Evolutionary conservation across 106 monocot genomes (phyloP).

Genomic region (Platanthera guangdongensis): DNA sequence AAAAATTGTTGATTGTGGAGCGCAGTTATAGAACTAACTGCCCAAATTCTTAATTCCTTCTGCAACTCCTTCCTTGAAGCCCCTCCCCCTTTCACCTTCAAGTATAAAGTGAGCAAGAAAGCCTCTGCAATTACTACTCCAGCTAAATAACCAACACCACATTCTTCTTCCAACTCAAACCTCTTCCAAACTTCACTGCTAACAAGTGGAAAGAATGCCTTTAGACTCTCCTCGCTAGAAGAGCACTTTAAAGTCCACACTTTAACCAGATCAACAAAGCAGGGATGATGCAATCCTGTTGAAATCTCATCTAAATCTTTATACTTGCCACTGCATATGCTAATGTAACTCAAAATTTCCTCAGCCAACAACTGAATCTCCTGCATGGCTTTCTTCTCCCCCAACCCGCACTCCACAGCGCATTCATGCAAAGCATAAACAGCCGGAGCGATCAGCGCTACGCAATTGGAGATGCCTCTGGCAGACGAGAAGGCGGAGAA

Average conservation of each 20-base stretch:
- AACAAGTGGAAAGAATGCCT: slow-evolving; percentile 55
- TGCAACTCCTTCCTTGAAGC: slow-evolving; percentile 26
- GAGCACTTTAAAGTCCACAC: slow-evolving; percentile 47
- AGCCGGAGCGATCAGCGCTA: slow-evolving; percentile 71
- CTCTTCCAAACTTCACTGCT: slow-evolving; percentile 34
- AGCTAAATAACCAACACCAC: slow-evolving; percentile 48
- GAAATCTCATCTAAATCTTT: slow-evolving; percentile 2
- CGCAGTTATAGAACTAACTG: slow-evolving; percentile 71
- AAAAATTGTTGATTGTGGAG: slow-evolving; percentile 59
- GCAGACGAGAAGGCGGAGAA: slow-evolving; percentile 52
- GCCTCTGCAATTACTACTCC: slow-evolving; percentile 67
- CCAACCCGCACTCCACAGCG: slow-evolving; percentile 23
- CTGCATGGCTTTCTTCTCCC: slow-evolving; percentile 21
- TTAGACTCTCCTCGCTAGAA: slow-evolving; percentile 9
- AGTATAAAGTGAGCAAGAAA: slow-evolving; percentile 61
- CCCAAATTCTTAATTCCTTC: slow-evolving; percentile 72
- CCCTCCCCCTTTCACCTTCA: slow-evolving; percentile 37
- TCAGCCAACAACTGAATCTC: slow-evolving; percentile 65
- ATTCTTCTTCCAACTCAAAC: slow-evolving; percentile 32
- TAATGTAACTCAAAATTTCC: slow-evolving; percentile 58
- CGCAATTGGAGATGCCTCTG: slow-evolving; percentile 34
- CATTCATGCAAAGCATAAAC: slow-evolving; percentile 46
- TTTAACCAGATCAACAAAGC: slow-evolving; percentile 57
- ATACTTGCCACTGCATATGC: slow-evolving; percentile 61
- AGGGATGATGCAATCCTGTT: slow-evolving; percentile 23